Evolutionary conservation across 192 early-diverging fungal genomes (phyloP).

Genomic region (Funneliformis mosseae): DNA sequence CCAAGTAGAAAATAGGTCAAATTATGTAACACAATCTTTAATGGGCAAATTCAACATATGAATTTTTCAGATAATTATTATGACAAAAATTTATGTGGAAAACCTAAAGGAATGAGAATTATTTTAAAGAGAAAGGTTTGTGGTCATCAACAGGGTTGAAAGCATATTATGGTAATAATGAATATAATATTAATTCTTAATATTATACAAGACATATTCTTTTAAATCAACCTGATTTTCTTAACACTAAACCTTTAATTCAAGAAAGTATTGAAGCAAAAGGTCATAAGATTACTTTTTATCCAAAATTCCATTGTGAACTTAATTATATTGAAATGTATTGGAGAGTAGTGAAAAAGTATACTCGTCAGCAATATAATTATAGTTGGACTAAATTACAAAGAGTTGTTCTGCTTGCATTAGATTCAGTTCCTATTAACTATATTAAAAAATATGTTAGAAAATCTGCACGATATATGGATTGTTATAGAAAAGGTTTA

Average conservation of each 20-base stretch:
- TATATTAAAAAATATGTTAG: no score
- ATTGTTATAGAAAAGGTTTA: no score
- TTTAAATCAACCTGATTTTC: slow-evolving; percentile 15
- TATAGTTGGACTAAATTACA: not conserved
- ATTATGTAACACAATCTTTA: not conserved
- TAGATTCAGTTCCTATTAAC: slow-evolving; percentile 1
- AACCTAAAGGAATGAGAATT: slow-evolving; percentile 2
- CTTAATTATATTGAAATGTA: not conserved
- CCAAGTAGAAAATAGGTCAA: slow-evolving; percentile 21
- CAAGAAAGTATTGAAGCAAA: slow-evolving; percentile 25
- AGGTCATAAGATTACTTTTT: slow-evolving; percentile 21
- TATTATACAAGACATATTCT: slow-evolving; percentile 18
- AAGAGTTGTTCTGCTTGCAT: slow-evolving; percentile 5
- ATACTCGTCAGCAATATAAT: slow-evolving; percentile 19
- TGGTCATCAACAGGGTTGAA: not conserved
- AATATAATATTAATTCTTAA: not conserved
- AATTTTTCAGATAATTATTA: not conserved
- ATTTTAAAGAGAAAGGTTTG: slow-evolving; percentile 4
- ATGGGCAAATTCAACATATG: not conserved
- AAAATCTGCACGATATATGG: no score
- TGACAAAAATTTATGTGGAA: not conserved
- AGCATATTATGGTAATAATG: not conserved
- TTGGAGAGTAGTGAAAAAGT: slow-evolving; percentile 18
- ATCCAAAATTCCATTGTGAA: slow-evolving; percentile 30
- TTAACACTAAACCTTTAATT: not conserved